phyloP scores from a whole-genome alignment of 1,284 basidiomycete species.

The Malassezia vespertilionis region DNA sequence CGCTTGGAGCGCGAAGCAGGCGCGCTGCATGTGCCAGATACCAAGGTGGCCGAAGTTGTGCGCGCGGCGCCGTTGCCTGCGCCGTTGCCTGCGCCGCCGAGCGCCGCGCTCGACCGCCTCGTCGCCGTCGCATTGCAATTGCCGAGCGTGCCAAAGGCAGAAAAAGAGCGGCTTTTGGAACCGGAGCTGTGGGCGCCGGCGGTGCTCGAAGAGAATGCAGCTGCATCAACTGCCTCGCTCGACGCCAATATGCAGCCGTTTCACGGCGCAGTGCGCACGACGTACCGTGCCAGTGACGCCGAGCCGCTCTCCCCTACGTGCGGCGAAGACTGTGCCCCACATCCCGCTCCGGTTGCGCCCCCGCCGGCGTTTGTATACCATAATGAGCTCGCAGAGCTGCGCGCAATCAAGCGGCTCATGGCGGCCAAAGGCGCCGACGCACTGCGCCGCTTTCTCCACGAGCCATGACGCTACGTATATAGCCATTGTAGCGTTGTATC shows the following conservation, averaged over 20 bases:
- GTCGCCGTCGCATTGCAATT: slow-evolving; percentile 4
- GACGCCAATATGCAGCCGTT: slow-evolving; percentile 11
- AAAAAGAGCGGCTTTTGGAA: background rate
- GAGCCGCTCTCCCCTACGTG: background rate
- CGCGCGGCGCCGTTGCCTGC: background rate
- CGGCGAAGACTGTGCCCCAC: background rate
- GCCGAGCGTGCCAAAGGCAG: background rate
- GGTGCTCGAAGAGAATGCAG: slow-evolving; percentile 4
- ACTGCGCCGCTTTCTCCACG: slow-evolving; percentile 16
- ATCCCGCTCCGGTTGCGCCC: background rate
- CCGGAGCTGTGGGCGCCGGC: no score
- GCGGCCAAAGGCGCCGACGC: slow-evolving; percentile 18
- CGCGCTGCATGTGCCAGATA: slow-evolving; percentile 13
- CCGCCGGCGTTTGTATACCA: slow-evolving; percentile 12
- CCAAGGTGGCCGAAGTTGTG: background rate
- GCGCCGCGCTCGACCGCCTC: slow-evolving; percentile 1
- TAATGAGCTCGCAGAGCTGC: slow-evolving; percentile 28
- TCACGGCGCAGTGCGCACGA: slow-evolving; percentile 5
- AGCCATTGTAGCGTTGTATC: no score
- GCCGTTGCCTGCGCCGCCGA: background rate
- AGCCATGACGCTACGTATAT: background rate
- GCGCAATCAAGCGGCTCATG: slow-evolving; percentile 28
- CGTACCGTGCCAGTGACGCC: slow-evolving; percentile 2
- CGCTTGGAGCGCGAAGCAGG: slow-evolving; percentile 4
- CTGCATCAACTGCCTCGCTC: slow-evolving; percentile 2